Evolutionary conservation across 2,329 filamentous ascomycete species (phyloP), one percentile per base, ranked within the genome.

Genomic region (Hymenoscyphus fructigenus): DNA sequence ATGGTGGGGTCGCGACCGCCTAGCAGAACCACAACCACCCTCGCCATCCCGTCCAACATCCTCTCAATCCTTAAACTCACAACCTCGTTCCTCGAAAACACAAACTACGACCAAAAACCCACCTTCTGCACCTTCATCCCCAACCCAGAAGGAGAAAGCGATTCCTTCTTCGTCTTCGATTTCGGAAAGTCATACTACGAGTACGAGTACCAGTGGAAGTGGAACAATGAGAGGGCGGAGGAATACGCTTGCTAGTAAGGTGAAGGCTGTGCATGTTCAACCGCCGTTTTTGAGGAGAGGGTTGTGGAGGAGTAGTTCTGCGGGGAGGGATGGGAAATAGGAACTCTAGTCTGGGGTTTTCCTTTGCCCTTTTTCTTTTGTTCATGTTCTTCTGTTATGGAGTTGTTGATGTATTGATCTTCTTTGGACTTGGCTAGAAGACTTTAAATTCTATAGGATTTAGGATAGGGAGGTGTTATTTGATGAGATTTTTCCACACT

Each of bases 1-100:
- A 56, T 61, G 60, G 60, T 61, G 60, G 60, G 60, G 60, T 29
- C 44, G 60, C 44, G 41, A 61, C 29, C 26, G 60, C 14, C 34
- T 61, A 2, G 34, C 47, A 23, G 60, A 61, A 41, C 60, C 59
- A 1, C 41, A 23, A 29, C 38, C 34, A 5, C 20, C 29, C 26
- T 50, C 36, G 1, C 20, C 47, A 15, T 50, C 38, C 17, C 59
- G 41, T 53, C 59, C 59, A 32, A 53, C 36, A 3, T 60, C 44
- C n/a, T 47, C 44, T 20, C 44, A 47, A 47, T 20, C 44, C 6
- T 12, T 23, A 20, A 1, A n/a, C 44, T 20, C 44, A 1, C 44
- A 20, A 15, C 5, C 44, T 10, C 44, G 6, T 4, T 47, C 44
- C 44, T 47, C 36, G 1, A 38, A 38, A 38, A 12, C 34, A 15